A percentile compares a stretch with the other conserved stretches of the same genome.
phyloP scores from a whole-genome alignment of 441 rosid genomes.

The Pelargonium myrrhifolium region DNA sequence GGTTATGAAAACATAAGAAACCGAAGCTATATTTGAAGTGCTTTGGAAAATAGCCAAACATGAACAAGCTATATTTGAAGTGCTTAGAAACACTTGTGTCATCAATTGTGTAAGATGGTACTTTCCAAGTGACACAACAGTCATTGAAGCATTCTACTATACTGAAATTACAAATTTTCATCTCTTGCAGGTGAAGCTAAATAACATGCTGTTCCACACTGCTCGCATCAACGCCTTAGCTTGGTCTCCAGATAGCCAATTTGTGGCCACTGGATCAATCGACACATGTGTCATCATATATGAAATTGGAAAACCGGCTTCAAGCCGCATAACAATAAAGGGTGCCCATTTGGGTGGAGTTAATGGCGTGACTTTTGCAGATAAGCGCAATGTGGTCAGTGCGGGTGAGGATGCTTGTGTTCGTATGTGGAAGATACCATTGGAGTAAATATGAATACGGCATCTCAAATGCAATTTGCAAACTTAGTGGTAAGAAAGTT shows the following conservation, averaged over 20 bases:
- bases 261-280: conserved; percentile 39
- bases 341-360: conserved; percentile 45
- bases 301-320: conserved; percentile 32
- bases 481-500: background rate
- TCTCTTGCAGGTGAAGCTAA: conserved; percentile 38
- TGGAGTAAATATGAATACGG: background rate
- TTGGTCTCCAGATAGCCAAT: conserved; percentile 36
- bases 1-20: background rate
- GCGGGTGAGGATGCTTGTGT: conserved; percentile 43
- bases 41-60: background rate
- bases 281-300: conserved; percentile 36
- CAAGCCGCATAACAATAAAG: conserved; percentile 32
- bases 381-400: conserved; percentile 27
- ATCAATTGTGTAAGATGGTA: too few species aligned
- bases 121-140: too few species aligned
- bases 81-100: background rate
- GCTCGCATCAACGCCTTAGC: conserved; percentile 40
- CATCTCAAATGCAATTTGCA: conserved; percentile 3
- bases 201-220: conserved; percentile 41
- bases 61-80: too few species aligned
- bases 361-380: conserved; percentile 33
- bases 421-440: conserved; percentile 28
- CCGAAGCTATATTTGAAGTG: background rate
- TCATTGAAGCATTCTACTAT: too few species aligned
- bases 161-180: background rate